Percentiles rank a stretch among this genome's conserved stretches.
phyloP scores from a whole-genome alignment of 2,329 filamentous ascomycete species.

The Fusarium staphyleae region DNA sequence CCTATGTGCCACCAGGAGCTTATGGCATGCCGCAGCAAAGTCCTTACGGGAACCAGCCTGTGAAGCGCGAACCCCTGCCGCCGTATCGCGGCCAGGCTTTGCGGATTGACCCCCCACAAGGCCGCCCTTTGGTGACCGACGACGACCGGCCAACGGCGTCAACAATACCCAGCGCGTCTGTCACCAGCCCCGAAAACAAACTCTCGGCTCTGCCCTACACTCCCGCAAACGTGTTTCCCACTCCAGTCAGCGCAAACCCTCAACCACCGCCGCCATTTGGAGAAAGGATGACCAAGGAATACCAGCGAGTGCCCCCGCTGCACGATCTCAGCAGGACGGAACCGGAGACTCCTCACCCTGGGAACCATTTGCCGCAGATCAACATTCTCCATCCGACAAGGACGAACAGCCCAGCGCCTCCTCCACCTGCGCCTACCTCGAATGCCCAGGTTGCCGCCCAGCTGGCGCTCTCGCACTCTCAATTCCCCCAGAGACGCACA shows the following conservation, averaged over 20 bases:
- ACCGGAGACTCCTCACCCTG: constrained; percentile 60
- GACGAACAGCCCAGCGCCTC: constrained; percentile 56
- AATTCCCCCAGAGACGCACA: constrained; percentile 59
- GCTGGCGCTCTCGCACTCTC: constrained; percentile 63
- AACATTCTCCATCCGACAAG: constrained; percentile 60
- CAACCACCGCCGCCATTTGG: constrained; percentile 53
- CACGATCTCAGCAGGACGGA: constrained; percentile 66
- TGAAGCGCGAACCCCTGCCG: constrained; percentile 64
- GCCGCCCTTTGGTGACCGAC: constrained; percentile 61
- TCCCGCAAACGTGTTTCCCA: constrained; percentile 64
- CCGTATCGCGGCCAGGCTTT: constrained; percentile 68
- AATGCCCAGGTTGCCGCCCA: constrained; percentile 65
- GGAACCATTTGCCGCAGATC: constrained; percentile 62
- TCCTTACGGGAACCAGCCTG: constrained; percentile 47
- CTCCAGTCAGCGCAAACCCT: constrained; percentile 66
- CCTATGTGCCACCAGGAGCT: constrained; percentile 66
- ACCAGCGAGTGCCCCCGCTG: constrained; percentile 66
- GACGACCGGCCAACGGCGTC: constrained; percentile 67
- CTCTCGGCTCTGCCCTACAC: constrained; percentile 65
- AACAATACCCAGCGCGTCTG: constrained; percentile 64
- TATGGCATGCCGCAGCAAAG: constrained; percentile 66
- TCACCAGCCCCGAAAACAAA: constrained; percentile 67
- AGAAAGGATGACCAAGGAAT: constrained; percentile 63
- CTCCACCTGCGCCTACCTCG: constrained; percentile 49
- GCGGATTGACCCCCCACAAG: constrained; percentile 69